A percentile compares a stretch with the other conserved stretches of the same genome.
Conservation (phyloP, 2,329 filamentous ascomycete genomes). For the Pseudogymnoascus sp. region DNA sequence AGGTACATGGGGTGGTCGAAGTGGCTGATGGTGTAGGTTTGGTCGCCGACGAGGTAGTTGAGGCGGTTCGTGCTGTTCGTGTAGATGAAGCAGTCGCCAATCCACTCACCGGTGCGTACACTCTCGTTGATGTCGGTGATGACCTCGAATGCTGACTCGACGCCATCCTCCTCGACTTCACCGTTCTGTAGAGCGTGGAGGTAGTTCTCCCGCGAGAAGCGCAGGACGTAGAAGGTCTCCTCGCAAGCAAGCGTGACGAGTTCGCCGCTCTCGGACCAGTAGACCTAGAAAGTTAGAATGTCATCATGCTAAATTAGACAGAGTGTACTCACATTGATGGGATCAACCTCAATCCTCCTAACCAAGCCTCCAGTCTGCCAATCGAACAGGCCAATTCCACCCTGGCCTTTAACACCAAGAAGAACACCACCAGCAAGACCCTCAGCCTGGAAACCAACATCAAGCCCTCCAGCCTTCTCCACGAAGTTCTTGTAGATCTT, state of each 20-base stretch:
- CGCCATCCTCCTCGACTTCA: conserved; percentile 79
- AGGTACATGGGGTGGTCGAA: conserved; percentile 95
- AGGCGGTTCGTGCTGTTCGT: conserved; percentile 93
- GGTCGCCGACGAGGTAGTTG: conserved; percentile 95
- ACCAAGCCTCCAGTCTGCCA: conserved; percentile 88
- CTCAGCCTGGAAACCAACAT: conserved; percentile 92
- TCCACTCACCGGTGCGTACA: conserved; percentile 92
- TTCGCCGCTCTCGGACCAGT: conserved; percentile 97
- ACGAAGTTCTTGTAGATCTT: conserved; percentile 98
- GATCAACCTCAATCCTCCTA: conserved; percentile 78
- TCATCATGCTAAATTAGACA: background rate
- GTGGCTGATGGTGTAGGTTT: conserved; percentile 95
- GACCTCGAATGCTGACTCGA: conserved; percentile 92
- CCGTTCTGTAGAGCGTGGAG: conserved; percentile 74
- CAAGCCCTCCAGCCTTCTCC: conserved; percentile 78
- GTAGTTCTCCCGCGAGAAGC: conserved; percentile 86
- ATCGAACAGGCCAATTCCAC: conserved; percentile 92
- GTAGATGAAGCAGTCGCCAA: conserved; percentile 98
- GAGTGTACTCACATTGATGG: conserved; percentile 32
- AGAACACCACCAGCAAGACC: conserved; percentile 82
- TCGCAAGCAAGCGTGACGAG: conserved; percentile 88
- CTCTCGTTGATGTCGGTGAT: conserved; percentile 93
- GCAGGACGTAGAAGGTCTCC: conserved; percentile 87
- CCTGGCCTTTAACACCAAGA: conserved; percentile 89
- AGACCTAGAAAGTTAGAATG: conserved; percentile 48